Evolutionary conservation across 2,329 filamentous ascomycete genomes (phyloP).

Genomic region (Grosmannia penicillata): DNA sequence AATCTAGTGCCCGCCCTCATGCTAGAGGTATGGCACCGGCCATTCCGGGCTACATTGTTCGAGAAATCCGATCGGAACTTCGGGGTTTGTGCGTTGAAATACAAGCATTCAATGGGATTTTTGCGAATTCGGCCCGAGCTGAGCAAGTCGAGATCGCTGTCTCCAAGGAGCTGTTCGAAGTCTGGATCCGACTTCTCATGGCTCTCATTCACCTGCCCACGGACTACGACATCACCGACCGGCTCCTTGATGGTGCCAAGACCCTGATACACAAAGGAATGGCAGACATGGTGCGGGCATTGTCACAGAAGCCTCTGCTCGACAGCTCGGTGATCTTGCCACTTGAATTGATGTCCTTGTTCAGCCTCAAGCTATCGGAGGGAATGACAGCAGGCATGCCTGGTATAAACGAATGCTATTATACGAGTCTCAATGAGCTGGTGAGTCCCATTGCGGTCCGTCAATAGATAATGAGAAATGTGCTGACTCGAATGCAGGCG

Average conservation of each 20-base stretch:
- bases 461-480: too few species aligned
- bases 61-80: constrained; percentile 4
- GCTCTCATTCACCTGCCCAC: constrained; percentile 16
- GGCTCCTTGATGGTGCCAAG: constrained; percentile 16
- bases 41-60: background rate
- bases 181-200: constrained; percentile 27
- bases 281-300: constrained; percentile 19
- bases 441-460: too few species aligned
- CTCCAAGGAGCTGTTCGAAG: constrained; percentile 17
- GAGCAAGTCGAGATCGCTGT: constrained; percentile 18
- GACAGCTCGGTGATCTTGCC: constrained; percentile 24
- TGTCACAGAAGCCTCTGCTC: constrained; percentile 18
- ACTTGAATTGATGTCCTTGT: constrained; percentile 25
- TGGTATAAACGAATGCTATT: constrained; percentile 26
- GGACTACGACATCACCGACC: constrained; percentile 10
- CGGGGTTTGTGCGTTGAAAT: constrained; percentile 18
- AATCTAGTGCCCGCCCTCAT: too few species aligned
- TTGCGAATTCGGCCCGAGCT: constrained; percentile 13
- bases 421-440: constrained; percentile 24
- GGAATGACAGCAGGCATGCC: constrained; percentile 22
- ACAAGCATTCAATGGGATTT: constrained; percentile 19
- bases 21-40: background rate
- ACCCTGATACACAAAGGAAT: constrained; percentile 20
- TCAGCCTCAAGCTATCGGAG: constrained; percentile 22
- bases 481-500: constrained; percentile 9